Base-by-base conservation (phyloP, 2,329 filamentous ascomycete species). In the Hawksworthiomyces lignivorus region DNA sequence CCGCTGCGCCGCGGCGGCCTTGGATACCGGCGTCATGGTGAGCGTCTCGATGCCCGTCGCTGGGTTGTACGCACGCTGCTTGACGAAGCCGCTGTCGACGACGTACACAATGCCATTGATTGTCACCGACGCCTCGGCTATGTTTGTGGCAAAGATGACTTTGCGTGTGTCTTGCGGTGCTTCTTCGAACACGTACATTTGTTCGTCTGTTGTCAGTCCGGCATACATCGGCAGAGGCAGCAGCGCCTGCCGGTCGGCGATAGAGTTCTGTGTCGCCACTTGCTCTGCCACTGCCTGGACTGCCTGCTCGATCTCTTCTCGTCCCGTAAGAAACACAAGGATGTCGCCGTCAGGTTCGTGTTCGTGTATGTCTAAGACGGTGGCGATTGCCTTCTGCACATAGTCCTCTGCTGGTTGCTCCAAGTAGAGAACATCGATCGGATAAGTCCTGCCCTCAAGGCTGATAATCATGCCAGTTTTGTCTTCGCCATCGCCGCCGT, bases 81-180 rank as follows among this genome's bases (percentile, higher is more conserved):
- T 97, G 50, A 94, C 88, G 56, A 87, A 96, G 1, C 92, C 92
- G 40, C 78, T 82, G 60, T 98, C 92, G 37, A 97, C 68, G 6
- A 98, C 90, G 55, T 87, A 94, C 41, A 88, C 81, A 46, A 97
- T 89, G 3, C 87, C 88, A 40, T 92, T 82, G 43, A 97, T 94
- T 14, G 92, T 97, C 32, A 98, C 84, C 2, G 87, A 95, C 5
- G 92, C 90, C 67, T 98, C 92, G 11, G 92, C 88, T 50, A 97
- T 96, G 58, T 97, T 97, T 45, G 92, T 97, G 4, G 87, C 84
- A 50, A 96, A 82, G 27, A 98, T 85, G 29, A 96, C 84, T 58
- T 97, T 97, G 31, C 92, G 77, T 2, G 82, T 89, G 45, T 89
- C 82, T 47, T 86, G 80, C 0, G 86, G 80, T 2, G 88, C 69